Evolutionary conservation across 1,139 yeast genomes (phyloP).

Genomic region (Lodderomyces beijingensis): DNA sequence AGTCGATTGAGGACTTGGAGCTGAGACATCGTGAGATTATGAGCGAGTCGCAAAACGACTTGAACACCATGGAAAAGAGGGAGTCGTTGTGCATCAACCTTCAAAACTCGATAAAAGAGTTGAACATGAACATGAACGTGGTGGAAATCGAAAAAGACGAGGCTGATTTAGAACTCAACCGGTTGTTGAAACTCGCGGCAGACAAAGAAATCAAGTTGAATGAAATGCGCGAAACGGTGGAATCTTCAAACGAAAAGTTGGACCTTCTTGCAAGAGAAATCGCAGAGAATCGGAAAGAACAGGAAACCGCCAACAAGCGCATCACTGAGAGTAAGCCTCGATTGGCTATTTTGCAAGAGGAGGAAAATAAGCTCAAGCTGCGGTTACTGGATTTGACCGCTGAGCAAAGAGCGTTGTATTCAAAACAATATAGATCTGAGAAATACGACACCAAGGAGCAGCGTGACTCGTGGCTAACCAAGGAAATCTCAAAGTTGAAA

Average conservation of each 20-base stretch:
- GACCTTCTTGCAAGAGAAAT: slow-evolving; percentile 17
- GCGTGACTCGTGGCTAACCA: slow-evolving; percentile 67
- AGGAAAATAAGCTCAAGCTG: slow-evolving; percentile 39
- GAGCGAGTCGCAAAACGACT: slow-evolving; percentile 40
- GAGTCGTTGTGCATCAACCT: slow-evolving; percentile 45
- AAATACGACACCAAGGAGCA: slow-evolving; percentile 53
- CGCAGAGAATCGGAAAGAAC: slow-evolving; percentile 17
- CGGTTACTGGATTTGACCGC: slow-evolving; percentile 44
- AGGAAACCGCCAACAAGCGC: slow-evolving; percentile 20
- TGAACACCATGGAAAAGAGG: slow-evolving; percentile 43
- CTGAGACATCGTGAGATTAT: slow-evolving; percentile 52
- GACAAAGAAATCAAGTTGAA: slow-evolving; percentile 39
- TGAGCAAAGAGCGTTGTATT: slow-evolving; percentile 58
- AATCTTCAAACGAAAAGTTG: slow-evolving; percentile 15
- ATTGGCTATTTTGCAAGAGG: slow-evolving; percentile 31
- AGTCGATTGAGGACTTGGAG: slow-evolving; percentile 60
- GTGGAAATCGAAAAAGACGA: slow-evolving; percentile 49
- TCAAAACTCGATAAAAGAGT: slow-evolving; percentile 42
- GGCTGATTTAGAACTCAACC: slow-evolving; percentile 47
- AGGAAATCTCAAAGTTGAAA: slow-evolving; percentile 22
- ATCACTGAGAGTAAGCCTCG: slow-evolving; percentile 36
- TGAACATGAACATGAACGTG: slow-evolving; percentile 35
- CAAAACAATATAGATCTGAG: slow-evolving; percentile 71
- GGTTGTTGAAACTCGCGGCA: slow-evolving; percentile 36
- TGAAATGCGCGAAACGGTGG: slow-evolving; percentile 20